Percentiles rank a stretch among this genome's conserved stretches.
These are phyloP conservation scores for Plasmodium billcollinsi DNA, from an alignment of 169 alveolate genomes.

Conservation along the genomic window DNA sequence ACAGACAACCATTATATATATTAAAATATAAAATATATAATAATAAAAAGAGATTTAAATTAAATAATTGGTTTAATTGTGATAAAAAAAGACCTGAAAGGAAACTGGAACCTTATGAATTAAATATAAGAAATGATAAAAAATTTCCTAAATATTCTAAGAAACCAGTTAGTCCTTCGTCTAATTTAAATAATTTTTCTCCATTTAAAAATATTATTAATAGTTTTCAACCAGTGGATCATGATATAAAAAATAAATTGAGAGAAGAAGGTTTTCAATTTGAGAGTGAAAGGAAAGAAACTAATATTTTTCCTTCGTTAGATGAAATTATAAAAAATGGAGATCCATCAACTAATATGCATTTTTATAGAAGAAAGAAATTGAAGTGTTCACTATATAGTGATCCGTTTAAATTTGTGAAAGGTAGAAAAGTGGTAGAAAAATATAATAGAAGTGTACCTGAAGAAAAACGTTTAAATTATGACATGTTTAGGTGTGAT, in stretches of 20 bases:
- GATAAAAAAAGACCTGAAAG: conserved; percentile 78
- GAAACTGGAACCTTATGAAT: conserved; percentile 78
- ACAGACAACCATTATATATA: conserved; percentile 11
- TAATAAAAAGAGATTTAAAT: conserved; percentile 21
- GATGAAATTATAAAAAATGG: conserved; percentile 87
- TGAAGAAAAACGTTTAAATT: conserved; percentile 80
- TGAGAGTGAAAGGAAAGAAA: conserved; percentile 54
- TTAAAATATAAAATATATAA: conserved; percentile 17
- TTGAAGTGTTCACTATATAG: conserved; percentile 84
- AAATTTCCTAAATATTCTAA: conserved; percentile 81
- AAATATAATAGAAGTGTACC: conserved; percentile 79
- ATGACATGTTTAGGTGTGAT: conserved; percentile 80
- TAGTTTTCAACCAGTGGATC: conserved; percentile 72
- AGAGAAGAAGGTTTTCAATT: conserved; percentile 75
- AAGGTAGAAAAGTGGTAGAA: conserved; percentile 76
- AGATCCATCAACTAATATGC: conserved; percentile 82
- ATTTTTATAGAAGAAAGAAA: conserved; percentile 82
- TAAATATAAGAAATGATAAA: conserved; percentile 83
- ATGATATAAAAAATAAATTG: conserved; percentile 37
- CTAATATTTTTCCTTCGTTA: conserved; percentile 78
- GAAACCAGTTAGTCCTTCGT: conserved; percentile 85
- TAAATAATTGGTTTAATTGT: conserved; percentile 1
- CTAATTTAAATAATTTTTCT: conserved; percentile 79
- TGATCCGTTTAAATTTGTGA: conserved; percentile 81
- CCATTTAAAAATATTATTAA: conserved; percentile 83